Conservation (phyloP, 306 rosid genomes). For the Mimosa pudica region DNA sequence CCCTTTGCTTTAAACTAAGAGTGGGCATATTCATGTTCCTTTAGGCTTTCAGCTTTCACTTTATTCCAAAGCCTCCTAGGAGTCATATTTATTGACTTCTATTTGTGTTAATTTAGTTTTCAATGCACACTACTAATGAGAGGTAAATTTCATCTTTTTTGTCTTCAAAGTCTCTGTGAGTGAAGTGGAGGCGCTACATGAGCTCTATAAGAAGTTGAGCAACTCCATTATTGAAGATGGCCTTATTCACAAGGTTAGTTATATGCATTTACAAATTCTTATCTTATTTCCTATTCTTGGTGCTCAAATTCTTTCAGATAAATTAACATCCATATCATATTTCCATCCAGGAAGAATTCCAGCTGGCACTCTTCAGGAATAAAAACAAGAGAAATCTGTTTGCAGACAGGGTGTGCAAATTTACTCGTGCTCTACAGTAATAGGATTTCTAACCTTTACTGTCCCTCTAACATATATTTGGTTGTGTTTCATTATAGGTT, state of each 20-base stretch:
- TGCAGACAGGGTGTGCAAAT: slow-evolving; percentile 75
- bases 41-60: not conserved
- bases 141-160: not conserved
- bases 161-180: slow-evolving; percentile 66
- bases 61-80: not conserved
- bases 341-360: slow-evolving; percentile 84
- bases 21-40: not conserved
- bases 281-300: slow-evolving; percentile 1
- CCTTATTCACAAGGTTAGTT: slow-evolving; percentile 78
- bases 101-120: slow-evolving; percentile 5
- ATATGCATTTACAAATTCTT: not conserved
- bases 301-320: slow-evolving; percentile 8
- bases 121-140: not conserved
- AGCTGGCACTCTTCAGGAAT: slow-evolving; percentile 83
- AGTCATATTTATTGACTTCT: not conserved
- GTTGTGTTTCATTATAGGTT: slow-evolving; percentile 47
- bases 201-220: slow-evolving; percentile 84
- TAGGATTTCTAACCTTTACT: not conserved
- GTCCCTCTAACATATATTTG: slow-evolving; percentile 13
- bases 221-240: slow-evolving; percentile 79
- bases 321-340: slow-evolving; percentile 20
- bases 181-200: slow-evolving; percentile 82
- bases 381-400: slow-evolving; percentile 65
- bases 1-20: not conserved
- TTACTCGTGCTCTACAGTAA: slow-evolving; percentile 9